A percentile compares a stretch with the other conserved stretches of the same genome.
Evolutionary conservation across 2,329 filamentous ascomycete genomes (phyloP).

Genomic region (Curvularia lunata): DNA sequence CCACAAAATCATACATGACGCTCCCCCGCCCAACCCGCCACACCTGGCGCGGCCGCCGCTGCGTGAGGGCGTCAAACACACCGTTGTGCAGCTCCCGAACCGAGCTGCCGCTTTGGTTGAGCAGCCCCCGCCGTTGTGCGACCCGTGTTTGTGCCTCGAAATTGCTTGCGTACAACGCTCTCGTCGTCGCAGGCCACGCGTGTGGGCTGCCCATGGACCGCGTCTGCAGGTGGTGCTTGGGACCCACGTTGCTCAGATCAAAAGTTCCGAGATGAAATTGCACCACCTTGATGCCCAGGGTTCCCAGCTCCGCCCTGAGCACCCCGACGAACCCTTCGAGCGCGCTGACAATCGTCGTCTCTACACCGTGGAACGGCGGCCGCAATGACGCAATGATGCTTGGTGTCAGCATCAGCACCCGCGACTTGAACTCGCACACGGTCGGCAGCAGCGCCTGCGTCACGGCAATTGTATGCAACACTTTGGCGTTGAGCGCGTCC

Average conservation of each 20-base stretch:
- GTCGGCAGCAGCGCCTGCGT: conserved; percentile 80
- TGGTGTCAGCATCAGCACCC: conserved; percentile 78
- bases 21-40: conserved; percentile 86
- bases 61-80: conserved; percentile 86
- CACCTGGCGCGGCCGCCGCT: conserved; percentile 63
- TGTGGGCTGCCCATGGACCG: conserved; percentile 42
- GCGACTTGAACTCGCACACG: conserved; percentile 62
- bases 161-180: conserved; percentile 47
- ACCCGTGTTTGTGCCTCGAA: conserved; percentile 47
- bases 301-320: conserved; percentile 77
- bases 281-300: conserved; percentile 77
- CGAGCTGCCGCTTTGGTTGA: conserved; percentile 67
- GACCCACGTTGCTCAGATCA: conserved; percentile 72
- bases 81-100: conserved; percentile 82
- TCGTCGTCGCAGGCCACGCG: conserved; percentile 47
- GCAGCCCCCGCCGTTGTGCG: conserved; percentile 60
- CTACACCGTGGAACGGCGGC: conserved; percentile 81
- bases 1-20: conserved; percentile 82
- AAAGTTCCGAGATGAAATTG: conserved; percentile 92
- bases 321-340: conserved; percentile 86
- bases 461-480: conserved; percentile 86
- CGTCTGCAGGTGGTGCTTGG: conserved; percentile 50
- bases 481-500: conserved; percentile 88
- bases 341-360: conserved; percentile 83
- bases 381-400: conserved; percentile 80